phyloP scores from a whole-genome alignment of 2,329 filamentous ascomycete species.

The Talaromyces sp. region DNA sequence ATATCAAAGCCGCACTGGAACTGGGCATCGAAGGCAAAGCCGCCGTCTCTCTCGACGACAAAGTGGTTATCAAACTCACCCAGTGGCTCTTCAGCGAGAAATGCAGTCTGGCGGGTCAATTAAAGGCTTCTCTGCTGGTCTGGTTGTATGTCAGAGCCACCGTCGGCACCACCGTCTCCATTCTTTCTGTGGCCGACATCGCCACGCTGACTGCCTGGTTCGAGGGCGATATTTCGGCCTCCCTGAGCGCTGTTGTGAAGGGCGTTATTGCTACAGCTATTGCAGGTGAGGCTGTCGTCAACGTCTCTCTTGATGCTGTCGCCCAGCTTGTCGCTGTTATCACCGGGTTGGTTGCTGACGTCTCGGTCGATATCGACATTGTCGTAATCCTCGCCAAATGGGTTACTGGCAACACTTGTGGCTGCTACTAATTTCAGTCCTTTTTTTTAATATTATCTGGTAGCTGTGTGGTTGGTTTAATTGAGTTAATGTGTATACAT shows the following conservation, averaged over 20 bases:
- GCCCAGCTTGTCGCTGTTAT: slow-evolving; percentile 33
- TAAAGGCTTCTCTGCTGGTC: slow-evolving; percentile 31
- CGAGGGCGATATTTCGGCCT: slow-evolving; percentile 20
- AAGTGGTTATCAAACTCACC: slow-evolving; percentile 26
- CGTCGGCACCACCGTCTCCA: slow-evolving; percentile 21
- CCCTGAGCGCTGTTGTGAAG: slow-evolving; percentile 26
- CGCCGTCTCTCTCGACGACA: slow-evolving; percentile 22
- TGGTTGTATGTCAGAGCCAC: slow-evolving; percentile 30
- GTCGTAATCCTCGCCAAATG: slow-evolving; percentile 47
- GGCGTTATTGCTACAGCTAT: slow-evolving; percentile 26
- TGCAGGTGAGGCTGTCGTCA: slow-evolving; percentile 27
- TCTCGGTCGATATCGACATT: slow-evolving; percentile 42
- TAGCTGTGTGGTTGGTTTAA: not conserved
- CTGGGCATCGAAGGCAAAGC: slow-evolving; percentile 24
- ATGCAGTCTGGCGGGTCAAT: slow-evolving; percentile 30
- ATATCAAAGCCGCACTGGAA: slow-evolving; percentile 25
- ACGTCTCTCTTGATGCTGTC: slow-evolving; percentile 27
- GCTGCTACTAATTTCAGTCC: not conserved
- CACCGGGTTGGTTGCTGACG: slow-evolving; percentile 17
- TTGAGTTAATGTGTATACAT: not conserved
- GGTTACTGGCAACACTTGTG: slow-evolving; percentile 9
- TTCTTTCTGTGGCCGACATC: slow-evolving; percentile 22
- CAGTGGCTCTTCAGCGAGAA: slow-evolving; percentile 26
- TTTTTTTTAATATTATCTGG: not conserved
- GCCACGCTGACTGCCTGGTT: slow-evolving; percentile 26